These are phyloP conservation scores for Stylonectria norvegica DNA, from an alignment of 2,329 filamentous ascomycete species.

Conservation along the genomic window DNA sequence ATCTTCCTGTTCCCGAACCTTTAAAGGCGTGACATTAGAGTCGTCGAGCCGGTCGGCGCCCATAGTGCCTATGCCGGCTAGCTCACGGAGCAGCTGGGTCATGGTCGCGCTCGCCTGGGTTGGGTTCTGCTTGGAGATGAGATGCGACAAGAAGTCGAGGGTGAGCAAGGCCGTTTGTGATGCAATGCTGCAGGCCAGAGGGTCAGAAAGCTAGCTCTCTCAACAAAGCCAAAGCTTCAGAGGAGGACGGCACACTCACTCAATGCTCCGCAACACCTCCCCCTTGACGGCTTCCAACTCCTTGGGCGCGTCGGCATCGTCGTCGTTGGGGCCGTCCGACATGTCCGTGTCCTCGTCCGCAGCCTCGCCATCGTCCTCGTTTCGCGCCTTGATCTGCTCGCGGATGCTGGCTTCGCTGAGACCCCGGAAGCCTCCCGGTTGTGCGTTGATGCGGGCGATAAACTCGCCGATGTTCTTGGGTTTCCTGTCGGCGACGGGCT, in stretches of 20 bases:
- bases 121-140: conserved; percentile 78
- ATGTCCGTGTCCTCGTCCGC: conserved; percentile 43
- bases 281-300: conserved; percentile 50
- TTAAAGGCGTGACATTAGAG: conserved; percentile 55
- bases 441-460: conserved; percentile 77
- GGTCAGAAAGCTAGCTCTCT: conserved; percentile 3
- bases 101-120: conserved; percentile 67
- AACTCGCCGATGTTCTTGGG: conserved; percentile 66
- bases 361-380: conserved; percentile 41
- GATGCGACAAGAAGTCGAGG: conserved; percentile 78
- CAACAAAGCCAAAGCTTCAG: background rate
- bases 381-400: conserved; percentile 57
- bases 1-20: conserved; percentile 53
- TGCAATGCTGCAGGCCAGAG: conserved; percentile 29
- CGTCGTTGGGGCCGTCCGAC: conserved; percentile 46
- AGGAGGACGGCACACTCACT: conserved; percentile 48
- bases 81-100: conserved; percentile 65
- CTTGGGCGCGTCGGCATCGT: conserved; percentile 42
- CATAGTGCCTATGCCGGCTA: conserved; percentile 71
- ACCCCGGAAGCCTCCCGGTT: conserved; percentile 72
- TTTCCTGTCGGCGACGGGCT: conserved; percentile 53
- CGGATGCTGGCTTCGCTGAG: conserved; percentile 71
- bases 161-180: conserved; percentile 62
- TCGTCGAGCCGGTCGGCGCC: conserved; percentile 63
- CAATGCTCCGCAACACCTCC: conserved; percentile 56